phyloP scores from a whole-genome alignment of 768 basidiomycete genomes.

The Naganishia onofrii region DNA sequence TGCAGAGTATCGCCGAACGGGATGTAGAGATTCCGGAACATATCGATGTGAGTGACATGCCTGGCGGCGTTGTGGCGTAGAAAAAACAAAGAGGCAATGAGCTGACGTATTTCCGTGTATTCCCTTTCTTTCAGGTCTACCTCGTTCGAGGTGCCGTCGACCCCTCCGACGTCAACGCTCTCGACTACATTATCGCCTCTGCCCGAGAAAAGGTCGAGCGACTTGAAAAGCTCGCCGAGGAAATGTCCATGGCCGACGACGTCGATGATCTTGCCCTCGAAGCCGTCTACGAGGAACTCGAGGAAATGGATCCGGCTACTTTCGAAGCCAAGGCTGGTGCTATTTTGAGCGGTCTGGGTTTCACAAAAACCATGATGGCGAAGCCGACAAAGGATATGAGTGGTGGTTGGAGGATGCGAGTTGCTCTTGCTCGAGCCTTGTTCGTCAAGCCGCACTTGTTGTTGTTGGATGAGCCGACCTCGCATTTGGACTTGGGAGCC shows the following conservation, averaged over 20 bases:
- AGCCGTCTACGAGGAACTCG: conserved; percentile 86
- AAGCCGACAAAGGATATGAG: conserved; percentile 98
- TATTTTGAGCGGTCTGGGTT: conserved; percentile 96
- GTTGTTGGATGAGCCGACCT: conserved; percentile 74
- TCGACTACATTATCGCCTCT: conserved; percentile 92
- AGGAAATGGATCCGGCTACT: conserved; percentile 90
- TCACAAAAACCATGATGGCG: conserved; percentile 85
- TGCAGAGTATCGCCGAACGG: conserved; percentile 90
- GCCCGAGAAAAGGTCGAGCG: conserved; percentile 89
- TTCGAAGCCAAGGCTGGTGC: conserved; percentile 95
- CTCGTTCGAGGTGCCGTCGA: conserved; percentile 94
- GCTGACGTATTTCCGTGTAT: not conserved
- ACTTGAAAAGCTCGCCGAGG: conserved; percentile 89
- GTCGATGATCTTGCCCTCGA: conserved; percentile 87
- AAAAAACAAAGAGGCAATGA: not conserved
- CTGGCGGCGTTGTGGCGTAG: too few species aligned
- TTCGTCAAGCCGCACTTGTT: conserved; percentile 96
- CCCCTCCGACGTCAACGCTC: conserved; percentile 89
- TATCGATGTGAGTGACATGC: conserved; percentile 64
- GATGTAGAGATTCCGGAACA: conserved; percentile 92
- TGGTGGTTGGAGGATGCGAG: conserved; percentile 99
- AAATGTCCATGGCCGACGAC: conserved; percentile 80
- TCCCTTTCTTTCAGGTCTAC: conserved; percentile 64
- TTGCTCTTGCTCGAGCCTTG: conserved; percentile 89
- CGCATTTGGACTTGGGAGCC: conserved; percentile 89